Percentiles rank a stretch among this genome's conserved stretches.
Evolutionary conservation across 2,329 filamentous ascomycete genomes (phyloP).

Genomic region (Fusarium mangiferae): DNA sequence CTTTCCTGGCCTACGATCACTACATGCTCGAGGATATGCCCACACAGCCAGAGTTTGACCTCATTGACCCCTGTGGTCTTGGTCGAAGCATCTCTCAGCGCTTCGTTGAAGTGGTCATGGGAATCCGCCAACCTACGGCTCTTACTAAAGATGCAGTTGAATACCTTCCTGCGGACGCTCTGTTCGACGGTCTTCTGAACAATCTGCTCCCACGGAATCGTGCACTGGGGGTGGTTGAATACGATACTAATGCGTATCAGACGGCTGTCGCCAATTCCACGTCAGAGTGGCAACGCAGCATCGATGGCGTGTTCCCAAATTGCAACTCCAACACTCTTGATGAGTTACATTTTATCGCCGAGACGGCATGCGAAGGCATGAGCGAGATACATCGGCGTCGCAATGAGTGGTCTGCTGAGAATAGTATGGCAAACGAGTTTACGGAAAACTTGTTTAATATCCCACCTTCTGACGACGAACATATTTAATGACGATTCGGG

Average conservation of each 20-base stretch:
- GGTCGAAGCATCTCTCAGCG: constrained; percentile 55
- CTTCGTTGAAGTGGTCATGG: constrained; percentile 58
- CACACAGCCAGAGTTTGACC: constrained; percentile 50
- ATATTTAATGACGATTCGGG: constrained; percentile 10
- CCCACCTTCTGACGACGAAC: constrained; percentile 19
- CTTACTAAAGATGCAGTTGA: constrained; percentile 48
- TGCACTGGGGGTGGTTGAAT: constrained; percentile 46
- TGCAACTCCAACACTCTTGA: constrained; percentile 56
- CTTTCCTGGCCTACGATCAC: constrained; percentile 57
- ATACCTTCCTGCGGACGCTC: constrained; percentile 47
- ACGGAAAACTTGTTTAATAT: constrained; percentile 44
- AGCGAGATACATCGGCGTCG: constrained; percentile 53
- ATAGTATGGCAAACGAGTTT: constrained; percentile 47
- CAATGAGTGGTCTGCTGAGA: constrained; percentile 45
- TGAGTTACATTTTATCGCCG: constrained; percentile 56
- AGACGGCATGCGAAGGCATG: constrained; percentile 57
- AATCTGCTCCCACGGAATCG: constrained; percentile 42
- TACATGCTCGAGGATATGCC: constrained; percentile 49
- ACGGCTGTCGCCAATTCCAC: constrained; percentile 53
- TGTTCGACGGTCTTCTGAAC: constrained; percentile 40
- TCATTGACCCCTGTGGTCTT: constrained; percentile 55
- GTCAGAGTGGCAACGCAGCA: constrained; percentile 55
- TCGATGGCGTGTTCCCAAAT: constrained; percentile 58
- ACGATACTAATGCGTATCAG: constrained; percentile 52
- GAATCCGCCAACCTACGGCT: constrained; percentile 51